Evolutionary conservation across 805 yeast species (phyloP), one percentile per base, ranked within the genome.

Genomic region (Brettanomyces naardenensis): DNA sequence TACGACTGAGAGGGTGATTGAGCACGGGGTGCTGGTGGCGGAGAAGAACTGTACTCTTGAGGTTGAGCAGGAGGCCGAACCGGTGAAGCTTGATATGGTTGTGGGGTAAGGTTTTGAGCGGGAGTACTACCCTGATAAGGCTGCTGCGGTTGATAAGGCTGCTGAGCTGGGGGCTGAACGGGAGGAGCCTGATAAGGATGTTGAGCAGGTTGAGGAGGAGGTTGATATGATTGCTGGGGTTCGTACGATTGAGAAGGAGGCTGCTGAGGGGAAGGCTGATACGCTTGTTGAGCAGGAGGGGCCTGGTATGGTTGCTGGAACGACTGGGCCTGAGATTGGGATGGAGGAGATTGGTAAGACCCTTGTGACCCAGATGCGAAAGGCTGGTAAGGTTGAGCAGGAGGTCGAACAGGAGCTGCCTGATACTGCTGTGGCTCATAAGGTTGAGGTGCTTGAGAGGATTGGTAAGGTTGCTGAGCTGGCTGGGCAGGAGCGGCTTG

Each of bases 201-300:
- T 14, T 34, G 29, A 34, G 44, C 45, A 20, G 42, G 42, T 35
- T 44, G 57, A 28, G 48, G 53, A 34, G 41, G 56, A 40, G 49
- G 55, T 33, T 52, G 48, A 25, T 37, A 42, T 11, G 36, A 45
- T 32, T 39, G 44, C 21, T 36, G 47, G 4, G 19, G 36, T 25
- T 47, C 52, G 21, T 42, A 43, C 26, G 45, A 49, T 7, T 31
- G 14, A 23, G 26, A 31, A 20, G 28, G 38, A 15, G 35, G 29
- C 18, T 25, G 45, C 6, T 25, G 21, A 10, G 21, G 21, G 10
- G 10, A 21, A 11, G 10, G 20, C 14, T 31, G 38, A 23, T n/a
- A n/a, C n/a, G n/a, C n/a, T n/a, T n/a, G n/a, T n/a, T n/a, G n/a
- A n/a, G n/a, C n/a, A n/a, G n/a, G n/a, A n/a, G n/a, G n/a, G n/a